Evolutionary conservation across 345 rosid species (phyloP).

Genomic region (Nasturtium officinale): DNA sequence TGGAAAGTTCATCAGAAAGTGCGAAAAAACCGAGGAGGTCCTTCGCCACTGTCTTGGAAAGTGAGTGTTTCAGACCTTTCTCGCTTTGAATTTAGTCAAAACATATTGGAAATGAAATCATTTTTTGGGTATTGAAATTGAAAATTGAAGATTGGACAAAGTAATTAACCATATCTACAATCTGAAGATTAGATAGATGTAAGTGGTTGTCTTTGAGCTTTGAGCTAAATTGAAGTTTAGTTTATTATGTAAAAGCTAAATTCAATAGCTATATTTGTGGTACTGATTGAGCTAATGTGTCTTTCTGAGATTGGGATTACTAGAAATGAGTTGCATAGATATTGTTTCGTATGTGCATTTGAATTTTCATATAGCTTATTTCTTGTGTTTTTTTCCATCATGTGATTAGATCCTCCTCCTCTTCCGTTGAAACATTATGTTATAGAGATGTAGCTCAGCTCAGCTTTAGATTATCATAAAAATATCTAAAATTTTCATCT

Average conservation of each 20-base stretch:
- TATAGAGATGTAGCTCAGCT: too few species aligned
- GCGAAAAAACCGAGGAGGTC: slow-evolving; percentile 81
- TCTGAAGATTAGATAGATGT: background rate
- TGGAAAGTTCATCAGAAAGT: slow-evolving; percentile 78
- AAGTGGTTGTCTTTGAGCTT: background rate
- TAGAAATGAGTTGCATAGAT: background rate
- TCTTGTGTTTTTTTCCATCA: too few species aligned
- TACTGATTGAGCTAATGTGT: background rate
- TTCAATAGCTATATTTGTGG: background rate
- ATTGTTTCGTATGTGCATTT: background rate
- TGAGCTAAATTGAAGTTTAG: background rate
- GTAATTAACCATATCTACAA: background rate
- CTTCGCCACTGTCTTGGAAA: slow-evolving; percentile 74
- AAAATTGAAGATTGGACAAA: background rate
- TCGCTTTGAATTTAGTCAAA: background rate
- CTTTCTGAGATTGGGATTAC: too few species aligned
- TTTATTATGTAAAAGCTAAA: slow-evolving; percentile 2
- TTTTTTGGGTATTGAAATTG: background rate
- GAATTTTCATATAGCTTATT: background rate
- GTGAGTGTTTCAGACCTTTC: slow-evolving; percentile 41
- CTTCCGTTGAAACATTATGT: too few species aligned
- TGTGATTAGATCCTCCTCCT: too few species aligned
- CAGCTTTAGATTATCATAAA: too few species aligned
- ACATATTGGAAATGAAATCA: background rate
- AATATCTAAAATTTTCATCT: too few species aligned